Conservation (phyloP, 257 asterid genomes). For the Striga asiatica region DNA sequence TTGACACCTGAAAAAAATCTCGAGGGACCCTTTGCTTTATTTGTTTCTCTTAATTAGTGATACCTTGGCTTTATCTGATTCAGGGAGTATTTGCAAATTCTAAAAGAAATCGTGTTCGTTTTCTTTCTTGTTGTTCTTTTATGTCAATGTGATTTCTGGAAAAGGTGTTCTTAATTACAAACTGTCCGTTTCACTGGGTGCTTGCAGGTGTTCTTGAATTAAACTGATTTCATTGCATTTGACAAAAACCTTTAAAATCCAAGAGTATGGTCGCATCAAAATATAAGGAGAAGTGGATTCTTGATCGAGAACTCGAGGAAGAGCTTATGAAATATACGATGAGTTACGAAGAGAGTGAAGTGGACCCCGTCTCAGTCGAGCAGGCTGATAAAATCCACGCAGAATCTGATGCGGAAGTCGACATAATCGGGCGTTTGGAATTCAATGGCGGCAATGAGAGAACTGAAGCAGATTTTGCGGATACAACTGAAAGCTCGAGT, state of each 20-base stretch:
- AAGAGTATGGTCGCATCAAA: constrained; percentile 22
- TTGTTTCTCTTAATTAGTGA: too few relatives aligned
- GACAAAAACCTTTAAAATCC: background rate
- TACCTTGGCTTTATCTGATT: too few relatives aligned
- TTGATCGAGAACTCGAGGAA: constrained; percentile 27
- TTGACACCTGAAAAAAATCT: too few relatives aligned
- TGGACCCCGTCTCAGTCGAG: constrained; percentile 5
- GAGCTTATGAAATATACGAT: constrained; percentile 26
- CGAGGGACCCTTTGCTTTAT: too few relatives aligned
- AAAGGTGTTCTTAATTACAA: too few relatives aligned
- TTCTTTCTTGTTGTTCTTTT: too few relatives aligned
- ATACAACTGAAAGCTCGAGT: constrained; percentile 53
- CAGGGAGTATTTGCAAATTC: too few relatives aligned
- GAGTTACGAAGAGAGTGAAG: constrained; percentile 11
- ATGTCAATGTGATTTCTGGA: too few relatives aligned
- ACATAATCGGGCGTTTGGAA: constrained; percentile 15
- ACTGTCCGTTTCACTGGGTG: too few relatives aligned
- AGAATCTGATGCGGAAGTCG: constrained; percentile 17
- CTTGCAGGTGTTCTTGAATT: too few relatives aligned
- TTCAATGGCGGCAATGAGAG: constrained; percentile 17
- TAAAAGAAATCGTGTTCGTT: too few relatives aligned
- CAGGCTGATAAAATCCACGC: constrained; percentile 9
- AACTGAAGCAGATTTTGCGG: constrained; percentile 24
- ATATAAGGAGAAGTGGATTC: constrained; percentile 7
- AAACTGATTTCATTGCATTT: too few relatives aligned